Percentiles rank a stretch among this genome's conserved stretches.
These are phyloP conservation scores for Cutaneotrichosporon sp. DNA, from an alignment of 1,284 basidiomycete genomes.

Conservation along the genomic window DNA sequence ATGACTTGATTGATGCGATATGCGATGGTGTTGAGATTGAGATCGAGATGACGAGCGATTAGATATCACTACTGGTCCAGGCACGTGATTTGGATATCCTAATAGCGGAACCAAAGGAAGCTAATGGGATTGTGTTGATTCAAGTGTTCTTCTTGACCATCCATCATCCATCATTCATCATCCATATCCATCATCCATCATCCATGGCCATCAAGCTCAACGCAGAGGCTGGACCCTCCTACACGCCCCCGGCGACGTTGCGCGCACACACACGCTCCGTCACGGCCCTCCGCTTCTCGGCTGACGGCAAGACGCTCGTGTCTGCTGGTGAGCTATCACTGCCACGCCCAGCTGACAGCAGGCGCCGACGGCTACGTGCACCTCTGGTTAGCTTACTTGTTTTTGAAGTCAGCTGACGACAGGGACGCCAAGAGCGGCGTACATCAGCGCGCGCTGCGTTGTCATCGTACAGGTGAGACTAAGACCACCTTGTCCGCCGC, in stretches of 20 bases:
- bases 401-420: constrained; percentile 7
- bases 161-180: background rate
- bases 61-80: constrained; percentile 8
- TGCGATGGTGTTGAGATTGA: background rate
- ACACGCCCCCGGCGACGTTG: constrained; percentile 49
- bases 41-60: constrained; percentile 10
- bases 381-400: constrained; percentile 33
- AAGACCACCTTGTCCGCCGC: constrained; percentile 6
- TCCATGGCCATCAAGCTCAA: constrained; percentile 16
- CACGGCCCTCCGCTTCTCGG: constrained; percentile 55
- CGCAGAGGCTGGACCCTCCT: constrained; percentile 21
- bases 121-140: constrained; percentile 2
- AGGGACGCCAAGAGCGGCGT: constrained; percentile 40
- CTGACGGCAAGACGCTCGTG: constrained; percentile 53
- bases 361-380: constrained; percentile 53
- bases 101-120: constrained; percentile 7
- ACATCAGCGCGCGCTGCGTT: constrained; percentile 32
- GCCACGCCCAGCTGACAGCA: constrained; percentile 14
- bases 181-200: background rate
- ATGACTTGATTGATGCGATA: constrained; percentile 8
- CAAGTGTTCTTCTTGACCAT: background rate
- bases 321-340: constrained; percentile 44
- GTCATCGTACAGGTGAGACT: constrained; percentile 43
- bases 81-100: background rate
- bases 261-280: constrained; percentile 53